Evolutionary conservation across 176 grass and related monocot species (phyloP), one percentile per base, ranked within the genome.

Genomic region (Carex littledalei): DNA sequence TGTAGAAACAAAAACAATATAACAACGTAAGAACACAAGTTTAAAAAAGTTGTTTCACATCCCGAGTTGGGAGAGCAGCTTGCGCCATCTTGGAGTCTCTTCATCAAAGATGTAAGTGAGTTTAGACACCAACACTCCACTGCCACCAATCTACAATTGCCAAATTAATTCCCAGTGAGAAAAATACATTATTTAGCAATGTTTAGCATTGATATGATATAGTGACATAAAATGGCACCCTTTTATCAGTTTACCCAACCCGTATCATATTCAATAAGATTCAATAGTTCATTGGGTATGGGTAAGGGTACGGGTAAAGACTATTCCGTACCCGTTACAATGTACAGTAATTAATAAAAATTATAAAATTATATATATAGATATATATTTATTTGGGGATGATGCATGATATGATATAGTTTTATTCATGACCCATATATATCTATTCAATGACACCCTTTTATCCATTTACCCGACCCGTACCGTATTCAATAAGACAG

Each of bases 21-120:
- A 82, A 35, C 20, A 81, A 80, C n/a, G 2, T 45, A 9, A 78
- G 21, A 24, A 29, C 47, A 52, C 26, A 52, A 37, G 15, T 8
- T 5, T 5, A 31, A 64, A 79, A 12, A 17, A 56, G 3, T 29
- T 68, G 8, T 49, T 83, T 91, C 87, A 95, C 67, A 93, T 69
- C 67, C 96, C 96, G 68, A 99, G 91, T 71, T 92, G 84, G 5
- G 88, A 74, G n/a, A 95, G 87, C 59, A 99, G 91, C 10, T 86
- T 86, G 78, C 88, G 90, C 96, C 96, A 94, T 76, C 93, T 99
- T 21, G 93, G 90, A 16, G 96, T 95, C 73, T 99, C 96, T 88
- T 99, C 96, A 35, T 95, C 93, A 78, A 99, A 94, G 84, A 95
- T 99, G 50, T 99, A 99, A n/a, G 93, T 99, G 77, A 94, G 85